Evolutionary conservation across 768 basidiomycete species (phyloP).

Genomic region (Dioszegia aurantiaca): DNA sequence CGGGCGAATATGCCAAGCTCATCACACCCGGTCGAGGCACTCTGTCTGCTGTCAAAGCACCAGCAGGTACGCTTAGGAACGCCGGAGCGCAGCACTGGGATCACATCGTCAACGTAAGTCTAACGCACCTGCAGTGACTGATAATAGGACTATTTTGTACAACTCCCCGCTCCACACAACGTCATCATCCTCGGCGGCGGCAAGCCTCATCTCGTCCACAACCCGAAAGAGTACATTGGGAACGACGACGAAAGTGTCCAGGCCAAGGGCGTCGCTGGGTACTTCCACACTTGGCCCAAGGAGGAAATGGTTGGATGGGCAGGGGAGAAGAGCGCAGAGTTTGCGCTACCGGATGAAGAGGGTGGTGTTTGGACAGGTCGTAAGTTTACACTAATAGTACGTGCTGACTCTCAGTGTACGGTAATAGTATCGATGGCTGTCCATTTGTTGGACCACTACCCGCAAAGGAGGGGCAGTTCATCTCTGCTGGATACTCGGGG

Average conservation of each 20-base stretch:
- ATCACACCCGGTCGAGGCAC: conserved; percentile 25
- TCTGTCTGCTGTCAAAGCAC: conserved; percentile 25
- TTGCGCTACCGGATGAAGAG: conserved; percentile 16
- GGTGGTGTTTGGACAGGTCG: conserved; percentile 35
- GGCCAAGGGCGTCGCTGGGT: conserved; percentile 25
- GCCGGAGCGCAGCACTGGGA: conserved; percentile 32
- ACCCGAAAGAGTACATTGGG: conserved; percentile 17
- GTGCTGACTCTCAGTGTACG: conserved; percentile 16
- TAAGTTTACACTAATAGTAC: conserved; percentile 15
- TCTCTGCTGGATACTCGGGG: conserved; percentile 27
- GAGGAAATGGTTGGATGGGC: conserved; percentile 23
- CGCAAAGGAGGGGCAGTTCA: conserved; percentile 19
- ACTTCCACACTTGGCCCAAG: conserved; percentile 23
- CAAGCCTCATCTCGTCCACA: conserved; percentile 22
- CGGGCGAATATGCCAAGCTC: conserved; percentile 17
- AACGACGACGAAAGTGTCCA: conserved; percentile 22
- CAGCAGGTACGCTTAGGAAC: conserved; percentile 17
- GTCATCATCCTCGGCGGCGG: conserved; percentile 36
- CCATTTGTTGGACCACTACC: conserved; percentile 31
- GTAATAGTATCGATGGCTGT: conserved; percentile 18
- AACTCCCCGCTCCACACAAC: conserved; percentile 23
- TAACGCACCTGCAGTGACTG: background rate
- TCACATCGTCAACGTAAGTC: conserved; percentile 26
- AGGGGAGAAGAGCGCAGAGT: conserved; percentile 15
- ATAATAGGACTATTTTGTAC: conserved; percentile 24